Evolutionary conservation across 2,329 filamentous ascomycete species (phyloP), one percentile per base, ranked within the genome.

Genomic region (Fusarium nematophilum): DNA sequence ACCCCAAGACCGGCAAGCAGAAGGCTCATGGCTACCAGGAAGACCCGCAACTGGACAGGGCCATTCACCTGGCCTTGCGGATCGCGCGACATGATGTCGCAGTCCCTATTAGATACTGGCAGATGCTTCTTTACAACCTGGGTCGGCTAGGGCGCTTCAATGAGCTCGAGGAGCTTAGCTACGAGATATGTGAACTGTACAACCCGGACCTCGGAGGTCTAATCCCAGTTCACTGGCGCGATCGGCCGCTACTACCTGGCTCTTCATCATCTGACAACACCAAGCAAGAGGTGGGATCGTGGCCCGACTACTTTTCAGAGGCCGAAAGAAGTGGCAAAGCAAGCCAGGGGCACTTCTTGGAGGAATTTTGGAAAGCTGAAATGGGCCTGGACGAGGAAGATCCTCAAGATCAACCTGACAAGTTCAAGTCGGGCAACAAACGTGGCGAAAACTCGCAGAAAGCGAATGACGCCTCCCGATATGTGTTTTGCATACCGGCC

Each of bases 81-180:
- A 54, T 75, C 11, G 65, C 70, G 6, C 57, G 64, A 13, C 72
- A 75, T 25, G 64, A 73, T 21, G 64, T 76, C 21, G 71, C 73
- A 15, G 69, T 79, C 25, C 74, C 75, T n/a, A 55, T 72, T 5
- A 58, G 58, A 9, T 74, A 72, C 29, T 83, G 82, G 80, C 74
- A 72, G 51, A 74, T 74, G 3, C 59, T 84, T 0, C 59, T 86
- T 9, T 75, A 75, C 33, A 75, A 73, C 33, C 74, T 84, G 3
- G 77, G 80, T 3, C 76, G 78, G 2, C 68, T 75, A n/a, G 74
- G 76, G 9, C 77, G 75, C 11, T 68, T 83, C 9, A 68, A 75
- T 3, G 78, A 82, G n/a, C 65, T 85, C 3, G 77, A 81, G 44
- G 73, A 73, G 30, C 54, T 84, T 3, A 75, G 75, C 10, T 59